Conservation (phyloP, 2,329 filamentous ascomycete species). For the Colletotrichum echinochloae region DNA sequence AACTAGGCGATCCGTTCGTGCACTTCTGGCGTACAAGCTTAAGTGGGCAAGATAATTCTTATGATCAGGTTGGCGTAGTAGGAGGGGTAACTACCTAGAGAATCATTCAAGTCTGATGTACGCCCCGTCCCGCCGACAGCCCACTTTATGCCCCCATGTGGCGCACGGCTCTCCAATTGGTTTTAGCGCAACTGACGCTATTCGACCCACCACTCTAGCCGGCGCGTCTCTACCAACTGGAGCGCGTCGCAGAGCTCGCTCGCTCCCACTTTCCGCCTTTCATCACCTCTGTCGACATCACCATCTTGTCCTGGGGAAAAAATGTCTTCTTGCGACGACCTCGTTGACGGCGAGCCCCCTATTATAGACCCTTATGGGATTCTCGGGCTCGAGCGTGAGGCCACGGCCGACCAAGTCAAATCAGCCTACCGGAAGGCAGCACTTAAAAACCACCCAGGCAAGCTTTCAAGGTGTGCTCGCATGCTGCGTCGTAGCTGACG, state of each 20-base stretch:
- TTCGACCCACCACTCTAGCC: conserved; percentile 36
- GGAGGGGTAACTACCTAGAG: conserved; percentile 22
- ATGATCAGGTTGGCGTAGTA: neutral
- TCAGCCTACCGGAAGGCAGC: conserved; percentile 92
- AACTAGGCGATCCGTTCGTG: too few relatives aligned
- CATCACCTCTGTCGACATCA: conserved; percentile 11
- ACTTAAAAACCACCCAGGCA: conserved; percentile 87
- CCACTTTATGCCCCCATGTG: neutral
- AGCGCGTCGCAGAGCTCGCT: conserved; percentile 30
- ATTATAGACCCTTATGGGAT: conserved; percentile 82
- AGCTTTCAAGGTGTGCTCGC: conserved; percentile 36
- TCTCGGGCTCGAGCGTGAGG: conserved; percentile 76
- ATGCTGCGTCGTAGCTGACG: neutral
- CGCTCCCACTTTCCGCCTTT: neutral
- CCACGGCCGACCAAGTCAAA: conserved; percentile 85
- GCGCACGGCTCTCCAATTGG: neutral
- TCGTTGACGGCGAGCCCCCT: conserved; percentile 69
- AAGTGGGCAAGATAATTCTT: neutral
- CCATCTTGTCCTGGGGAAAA: neutral
- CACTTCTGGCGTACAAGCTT: neutral
- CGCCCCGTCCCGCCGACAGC: conserved; percentile 8
- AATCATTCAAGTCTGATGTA: neutral
- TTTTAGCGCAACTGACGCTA: neutral
- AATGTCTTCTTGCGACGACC: conserved; percentile 58
- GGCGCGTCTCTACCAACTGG: conserved; percentile 34